These are phyloP conservation scores for Gomphus sp. DNA, from an alignment of 1,284 basidiomycete species.

Conservation along the genomic window DNA sequence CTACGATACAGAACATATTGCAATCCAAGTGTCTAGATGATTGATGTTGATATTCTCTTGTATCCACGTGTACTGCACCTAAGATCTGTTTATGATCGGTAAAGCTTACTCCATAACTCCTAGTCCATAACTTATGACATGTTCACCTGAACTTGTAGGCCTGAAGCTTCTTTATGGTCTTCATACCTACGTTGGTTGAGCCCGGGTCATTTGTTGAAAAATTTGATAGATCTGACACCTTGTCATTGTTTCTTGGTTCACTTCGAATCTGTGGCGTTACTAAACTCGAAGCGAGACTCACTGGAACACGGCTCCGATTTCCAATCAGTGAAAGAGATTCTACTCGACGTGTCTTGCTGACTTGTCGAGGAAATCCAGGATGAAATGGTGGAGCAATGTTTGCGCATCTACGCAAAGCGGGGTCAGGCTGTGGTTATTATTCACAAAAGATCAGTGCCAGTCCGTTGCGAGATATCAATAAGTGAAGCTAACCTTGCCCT, in stretches of 20 bases:
- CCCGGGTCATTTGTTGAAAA: background rate
- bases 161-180: background rate
- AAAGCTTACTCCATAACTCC: background rate
- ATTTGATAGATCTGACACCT: background rate
- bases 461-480: background rate
- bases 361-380: background rate
- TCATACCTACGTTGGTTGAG: background rate
- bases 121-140: background rate
- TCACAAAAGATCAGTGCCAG: background rate
- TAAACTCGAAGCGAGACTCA: background rate
- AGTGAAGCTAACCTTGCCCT: background rate
- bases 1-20: background rate
- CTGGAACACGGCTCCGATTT: too few species aligned
- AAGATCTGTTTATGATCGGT: too few species aligned
- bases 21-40: background rate
- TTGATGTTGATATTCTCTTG: too few species aligned
- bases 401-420: background rate
- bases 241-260: background rate
- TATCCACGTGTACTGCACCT: too few species aligned
- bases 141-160: background rate
- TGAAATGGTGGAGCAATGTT: background rate
- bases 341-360: background rate
- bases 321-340: background rate
- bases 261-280: background rate
- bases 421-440: background rate